Evolutionary conservation across 345 rosid species (phyloP).

Genomic region (Kernera saxatilis): DNA sequence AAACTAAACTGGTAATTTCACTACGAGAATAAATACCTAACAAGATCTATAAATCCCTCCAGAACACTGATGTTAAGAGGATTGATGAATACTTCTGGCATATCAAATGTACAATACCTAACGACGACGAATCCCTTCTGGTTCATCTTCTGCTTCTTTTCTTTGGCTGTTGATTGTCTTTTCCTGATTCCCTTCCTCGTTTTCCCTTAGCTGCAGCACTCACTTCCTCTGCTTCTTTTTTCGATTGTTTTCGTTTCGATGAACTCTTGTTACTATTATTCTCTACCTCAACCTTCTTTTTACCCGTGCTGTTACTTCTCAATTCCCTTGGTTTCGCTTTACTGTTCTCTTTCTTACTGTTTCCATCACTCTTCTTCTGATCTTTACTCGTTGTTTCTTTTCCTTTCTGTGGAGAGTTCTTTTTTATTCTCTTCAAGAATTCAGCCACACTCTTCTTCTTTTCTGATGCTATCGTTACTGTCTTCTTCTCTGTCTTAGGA

Average conservation of each 20-base stretch:
- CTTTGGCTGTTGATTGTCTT: slow-evolving; percentile 32
- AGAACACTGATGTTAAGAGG: background rate
- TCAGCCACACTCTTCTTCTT: slow-evolving; percentile 65
- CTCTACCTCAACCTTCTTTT: slow-evolving; percentile 37
- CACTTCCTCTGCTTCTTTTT: slow-evolving; percentile 30
- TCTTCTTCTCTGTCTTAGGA: slow-evolving; percentile 34
- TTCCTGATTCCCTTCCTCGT: slow-evolving; percentile 41
- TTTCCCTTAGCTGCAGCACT: slow-evolving; percentile 28
- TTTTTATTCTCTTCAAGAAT: slow-evolving; percentile 65
- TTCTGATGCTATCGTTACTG: slow-evolving; percentile 16
- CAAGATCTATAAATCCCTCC: slow-evolving; percentile 11
- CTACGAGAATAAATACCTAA: background rate
- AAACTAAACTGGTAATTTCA: background rate
- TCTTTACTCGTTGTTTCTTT: slow-evolving; percentile 25
- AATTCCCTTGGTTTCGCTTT: slow-evolving; percentile 39
- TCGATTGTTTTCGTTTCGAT: slow-evolving; percentile 38
- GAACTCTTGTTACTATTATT: slow-evolving; percentile 21
- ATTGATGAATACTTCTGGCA: slow-evolving; percentile 1
- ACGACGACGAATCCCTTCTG: background rate
- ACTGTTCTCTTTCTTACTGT: slow-evolving; percentile 26
- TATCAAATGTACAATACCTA: slow-evolving; percentile 25
- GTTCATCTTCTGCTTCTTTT: slow-evolving; percentile 33
- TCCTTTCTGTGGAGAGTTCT: slow-evolving; percentile 40
- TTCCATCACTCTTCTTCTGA: slow-evolving; percentile 25
- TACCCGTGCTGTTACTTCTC: slow-evolving; percentile 33